phyloP scores from a whole-genome alignment of 2,329 filamentous ascomycete genomes.

The Didymella pomorum region DNA sequence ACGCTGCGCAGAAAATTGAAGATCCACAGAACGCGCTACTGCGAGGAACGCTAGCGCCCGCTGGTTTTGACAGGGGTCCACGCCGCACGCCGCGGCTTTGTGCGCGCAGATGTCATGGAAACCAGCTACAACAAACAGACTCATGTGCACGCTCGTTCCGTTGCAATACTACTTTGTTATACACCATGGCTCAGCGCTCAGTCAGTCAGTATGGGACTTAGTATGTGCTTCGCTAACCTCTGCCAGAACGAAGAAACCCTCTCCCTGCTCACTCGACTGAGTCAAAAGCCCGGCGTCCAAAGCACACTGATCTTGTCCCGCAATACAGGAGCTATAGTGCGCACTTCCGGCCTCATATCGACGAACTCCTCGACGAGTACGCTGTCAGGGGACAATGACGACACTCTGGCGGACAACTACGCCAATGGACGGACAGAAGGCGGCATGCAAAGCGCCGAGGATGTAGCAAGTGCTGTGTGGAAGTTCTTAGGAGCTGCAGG shows the following conservation, averaged over 20 bases:
- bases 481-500: constrained; percentile 75
- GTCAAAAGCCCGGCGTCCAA: constrained; percentile 80
- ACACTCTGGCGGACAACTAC: constrained; percentile 43
- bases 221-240: background rate
- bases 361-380: constrained; percentile 61
- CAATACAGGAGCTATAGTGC: constrained; percentile 74
- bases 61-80: constrained; percentile 23
- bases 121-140: constrained; percentile 21
- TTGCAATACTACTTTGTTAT: background rate
- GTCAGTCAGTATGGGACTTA: constrained; percentile 29
- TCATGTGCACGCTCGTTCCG: background rate
- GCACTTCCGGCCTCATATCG: constrained; percentile 74
- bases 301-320: constrained; percentile 79
- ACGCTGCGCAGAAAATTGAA: constrained; percentile 34
- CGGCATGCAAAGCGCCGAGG: constrained; percentile 69
- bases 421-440: constrained; percentile 50
- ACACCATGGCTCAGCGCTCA: constrained; percentile 40
- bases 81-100: constrained; percentile 20
- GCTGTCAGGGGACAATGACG: constrained; percentile 42
- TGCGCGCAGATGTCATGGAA: constrained; percentile 31
- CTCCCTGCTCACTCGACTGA: constrained; percentile 71
- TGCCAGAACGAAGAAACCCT: constrained; percentile 64
- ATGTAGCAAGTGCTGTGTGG: constrained; percentile 80
- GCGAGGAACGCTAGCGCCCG: constrained; percentile 6
- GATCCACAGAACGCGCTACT: constrained; percentile 28